Conservation (phyloP, 73 alveolate genomes). For the Blepharisma stoltei region DNA sequence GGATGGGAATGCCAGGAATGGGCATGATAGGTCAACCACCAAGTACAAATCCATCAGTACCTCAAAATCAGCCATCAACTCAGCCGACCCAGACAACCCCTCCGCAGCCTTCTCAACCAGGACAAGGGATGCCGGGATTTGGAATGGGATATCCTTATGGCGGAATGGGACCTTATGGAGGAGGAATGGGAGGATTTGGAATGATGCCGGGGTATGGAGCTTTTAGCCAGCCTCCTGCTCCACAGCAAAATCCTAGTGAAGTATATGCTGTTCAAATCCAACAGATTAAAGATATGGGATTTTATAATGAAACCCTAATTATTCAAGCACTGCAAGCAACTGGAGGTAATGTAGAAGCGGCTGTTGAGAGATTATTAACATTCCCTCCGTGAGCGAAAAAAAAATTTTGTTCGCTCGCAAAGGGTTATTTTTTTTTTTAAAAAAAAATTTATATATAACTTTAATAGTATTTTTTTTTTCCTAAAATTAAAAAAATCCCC, state of each 20-base stretch:
- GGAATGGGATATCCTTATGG: conserved; percentile 4
- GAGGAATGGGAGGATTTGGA: conserved; percentile 34
- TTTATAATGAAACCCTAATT: conserved; percentile 81
- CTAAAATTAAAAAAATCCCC: no score
- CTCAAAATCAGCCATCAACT: conserved; percentile 67
- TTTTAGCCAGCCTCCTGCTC: not conserved
- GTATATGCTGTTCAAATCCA: conserved; percentile 82
- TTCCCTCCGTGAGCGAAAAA: no score
- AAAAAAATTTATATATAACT: no score
- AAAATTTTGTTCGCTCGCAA: conserved; percentile 61
- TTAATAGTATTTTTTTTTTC: no score
- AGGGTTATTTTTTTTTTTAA: no score
- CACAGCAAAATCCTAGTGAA: conserved; percentile 58
- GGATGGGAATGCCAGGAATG: conserved; percentile 30
- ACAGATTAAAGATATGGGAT: conserved; percentile 94
- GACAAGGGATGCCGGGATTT: conserved; percentile 1
- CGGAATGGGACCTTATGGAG: conserved; percentile 21
- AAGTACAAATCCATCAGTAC: not conserved
- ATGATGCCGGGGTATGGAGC: not conserved
- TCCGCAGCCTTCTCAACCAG: conserved; percentile 51
- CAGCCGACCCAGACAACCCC: conserved; percentile 78
- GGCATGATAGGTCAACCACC: not conserved
- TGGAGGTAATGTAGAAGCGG: conserved; percentile 92
- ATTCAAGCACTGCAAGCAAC: conserved; percentile 88
- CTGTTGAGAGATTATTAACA: conserved; percentile 88